These are phyloP conservation scores for Setomelanomma holmii DNA, from an alignment of 2,329 filamentous ascomycete genomes.

Conservation along the genomic window DNA sequence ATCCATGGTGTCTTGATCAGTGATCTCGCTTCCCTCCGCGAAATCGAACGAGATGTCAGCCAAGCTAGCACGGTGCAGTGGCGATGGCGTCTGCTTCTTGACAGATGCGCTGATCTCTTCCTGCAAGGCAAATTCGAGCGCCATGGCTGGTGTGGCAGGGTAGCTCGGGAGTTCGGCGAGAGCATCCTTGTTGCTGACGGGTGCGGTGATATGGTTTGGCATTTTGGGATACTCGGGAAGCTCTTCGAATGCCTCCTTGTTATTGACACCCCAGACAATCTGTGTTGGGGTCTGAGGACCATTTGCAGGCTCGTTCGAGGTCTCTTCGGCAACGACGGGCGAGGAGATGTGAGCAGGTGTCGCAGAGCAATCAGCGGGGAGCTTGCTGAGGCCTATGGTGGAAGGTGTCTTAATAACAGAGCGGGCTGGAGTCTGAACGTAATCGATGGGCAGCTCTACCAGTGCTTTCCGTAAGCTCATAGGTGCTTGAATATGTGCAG, in stretches of 20 bases:
- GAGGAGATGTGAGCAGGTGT: slow-evolving; percentile 9
- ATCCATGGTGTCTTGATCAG: slow-evolving; percentile 18
- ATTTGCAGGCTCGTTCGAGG: not conserved
- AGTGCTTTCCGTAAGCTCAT: slow-evolving; percentile 24
- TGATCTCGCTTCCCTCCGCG: slow-evolving; percentile 21
- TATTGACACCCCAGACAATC: slow-evolving; percentile 16
- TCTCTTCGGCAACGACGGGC: slow-evolving; percentile 5
- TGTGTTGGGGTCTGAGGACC: slow-evolving; percentile 11
- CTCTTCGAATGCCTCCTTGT: slow-evolving; percentile 27
- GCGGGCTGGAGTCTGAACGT: slow-evolving; percentile 19
- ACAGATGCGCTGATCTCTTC: slow-evolving; percentile 33
- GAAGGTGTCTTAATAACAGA: slow-evolving; percentile 2
- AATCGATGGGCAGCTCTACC: slow-evolving; percentile 21
- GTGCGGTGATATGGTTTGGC: slow-evolving; percentile 28
- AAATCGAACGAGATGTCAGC: slow-evolving; percentile 22
- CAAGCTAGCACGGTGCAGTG: slow-evolving; percentile 14
- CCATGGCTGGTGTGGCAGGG: slow-evolving; percentile 30
- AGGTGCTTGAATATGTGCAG: slow-evolving; percentile 21
- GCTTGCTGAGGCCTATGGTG: slow-evolving; percentile 11
- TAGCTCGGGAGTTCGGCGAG: slow-evolving; percentile 32
- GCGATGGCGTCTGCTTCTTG: slow-evolving; percentile 35
- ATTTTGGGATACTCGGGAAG: slow-evolving; percentile 34
- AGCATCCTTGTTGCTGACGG: slow-evolving; percentile 25
- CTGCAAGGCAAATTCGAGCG: slow-evolving; percentile 33
- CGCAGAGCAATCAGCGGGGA: slow-evolving; percentile 1